Evolutionary conservation across 2,329 filamentous ascomycete genomes (phyloP), one percentile per base, ranked within the genome.

Genomic region (Ramularia endophylla): DNA sequence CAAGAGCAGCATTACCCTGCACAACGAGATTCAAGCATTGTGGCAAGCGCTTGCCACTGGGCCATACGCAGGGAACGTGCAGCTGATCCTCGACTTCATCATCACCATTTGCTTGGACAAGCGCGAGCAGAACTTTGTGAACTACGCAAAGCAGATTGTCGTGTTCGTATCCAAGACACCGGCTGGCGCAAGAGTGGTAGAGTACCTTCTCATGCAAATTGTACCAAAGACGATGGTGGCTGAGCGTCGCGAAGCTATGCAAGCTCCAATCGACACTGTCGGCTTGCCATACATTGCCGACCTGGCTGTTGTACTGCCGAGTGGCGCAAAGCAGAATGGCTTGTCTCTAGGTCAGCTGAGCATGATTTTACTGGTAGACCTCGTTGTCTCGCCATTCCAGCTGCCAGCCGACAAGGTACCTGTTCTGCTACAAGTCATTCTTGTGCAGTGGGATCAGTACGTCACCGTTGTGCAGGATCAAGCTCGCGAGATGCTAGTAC

Each of bases 401-500:
- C 72, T 97, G 12, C 74, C 78, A 2, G 73, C 80, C 13, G 87
- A 95, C 34, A 85, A 85, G 53, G 77, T 97, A 3, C 87, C 90
- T 1, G 76, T 94, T 18, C 71, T 98, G 15, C 70, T 98, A 11
- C 92, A 98, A 63, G 86, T 95, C 7, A 83, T 95, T 4, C 82
- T 90, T 9, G 87, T 97, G 3, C 75, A 97, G 2, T 98, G 92
- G 92, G 94, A 98, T 61, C 90, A 97, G 58, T 95, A 98, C 57
- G 95, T 87, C 1, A 81, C 87, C 3, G 77, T 95, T 8, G 92
- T 98, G 1, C 90, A 97, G 62, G 92, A 97, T 53, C 90, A 98
- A 63, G 89, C 94, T 20, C 81, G 89, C 36, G 92, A 98, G 65
- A 95, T 98, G 89, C 77, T 98, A 12, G 89, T 98, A 2, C 92